A percentile compares a stretch with the other conserved stretches of the same genome.
These are phyloP conservation scores for Groenewaldozyma salmanticensis DNA, from an alignment of 805 yeast genomes.

Conservation along the genomic window DNA sequence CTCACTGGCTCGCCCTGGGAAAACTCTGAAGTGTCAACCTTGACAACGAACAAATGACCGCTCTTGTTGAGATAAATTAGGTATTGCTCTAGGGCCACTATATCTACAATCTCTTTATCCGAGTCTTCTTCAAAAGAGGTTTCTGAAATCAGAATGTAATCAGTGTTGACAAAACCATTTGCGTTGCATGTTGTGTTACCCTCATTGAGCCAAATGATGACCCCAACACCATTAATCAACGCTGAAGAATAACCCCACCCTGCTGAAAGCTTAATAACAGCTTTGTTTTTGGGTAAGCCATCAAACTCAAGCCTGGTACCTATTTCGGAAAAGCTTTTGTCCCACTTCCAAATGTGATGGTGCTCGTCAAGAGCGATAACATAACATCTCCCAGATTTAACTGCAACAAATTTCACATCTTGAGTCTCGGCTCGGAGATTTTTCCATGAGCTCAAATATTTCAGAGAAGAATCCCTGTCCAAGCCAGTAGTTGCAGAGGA, in stretches of 20 bases:
- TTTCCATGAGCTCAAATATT: slow-evolving; percentile 37
- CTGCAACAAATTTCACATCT: slow-evolving; percentile 30
- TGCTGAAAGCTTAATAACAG: slow-evolving; percentile 36
- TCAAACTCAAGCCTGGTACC: slow-evolving; percentile 11
- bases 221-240: slow-evolving; percentile 39
- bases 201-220: slow-evolving; percentile 46
- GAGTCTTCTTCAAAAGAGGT: slow-evolving; percentile 6
- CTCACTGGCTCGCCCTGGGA: too few species aligned
- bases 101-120: slow-evolving; percentile 35
- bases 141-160: slow-evolving; percentile 9
- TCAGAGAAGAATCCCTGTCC: too few species aligned
- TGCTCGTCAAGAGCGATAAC: slow-evolving; percentile 47
- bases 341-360: slow-evolving; percentile 55
- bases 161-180: background rate
- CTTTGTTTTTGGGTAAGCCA: background rate
- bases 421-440: background rate
- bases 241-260: slow-evolving; percentile 61
- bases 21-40: too few species aligned
- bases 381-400: slow-evolving; percentile 58
- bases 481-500: too few species aligned
- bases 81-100: slow-evolving; percentile 43
- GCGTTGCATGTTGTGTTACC: slow-evolving; percentile 16
- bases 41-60: slow-evolving; percentile 37
- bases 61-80: slow-evolving; percentile 39
- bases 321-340: slow-evolving; percentile 22